Percentiles rank a stretch among this genome's conserved stretches.
phyloP scores from a whole-genome alignment of 441 rosid genomes.

The Populus tomentosa region DNA sequence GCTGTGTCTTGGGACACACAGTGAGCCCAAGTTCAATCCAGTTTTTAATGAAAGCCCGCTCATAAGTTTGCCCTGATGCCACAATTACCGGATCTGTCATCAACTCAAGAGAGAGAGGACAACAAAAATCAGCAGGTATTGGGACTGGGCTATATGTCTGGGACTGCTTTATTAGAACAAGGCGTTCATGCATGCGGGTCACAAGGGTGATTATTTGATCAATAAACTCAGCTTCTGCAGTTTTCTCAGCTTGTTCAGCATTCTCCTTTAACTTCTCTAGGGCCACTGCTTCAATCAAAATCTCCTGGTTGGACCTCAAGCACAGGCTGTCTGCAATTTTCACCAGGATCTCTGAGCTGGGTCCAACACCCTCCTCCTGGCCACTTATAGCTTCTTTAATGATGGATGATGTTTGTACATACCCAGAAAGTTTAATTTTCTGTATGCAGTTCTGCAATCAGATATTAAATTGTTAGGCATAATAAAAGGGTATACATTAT shows the following conservation, averaged over 20 bases:
- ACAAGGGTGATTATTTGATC: constrained; percentile 61
- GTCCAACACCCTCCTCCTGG: constrained; percentile 50
- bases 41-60: no score
- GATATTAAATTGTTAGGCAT: background rate
- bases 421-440: constrained; percentile 55
- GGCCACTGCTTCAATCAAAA: constrained; percentile 86
- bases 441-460: constrained; percentile 58
- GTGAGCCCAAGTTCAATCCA: no score
- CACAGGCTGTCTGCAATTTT: constrained; percentile 61
- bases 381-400: constrained; percentile 54
- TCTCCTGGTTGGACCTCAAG: constrained; percentile 82
- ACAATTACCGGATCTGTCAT: no score
- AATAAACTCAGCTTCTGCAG: constrained; percentile 51
- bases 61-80: no score
- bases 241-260: constrained; percentile 67
- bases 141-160: no score
- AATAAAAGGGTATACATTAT: background rate
- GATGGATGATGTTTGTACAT: constrained; percentile 42
- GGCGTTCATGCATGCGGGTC: constrained; percentile 64
- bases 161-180: constrained; percentile 60
- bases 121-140: no score
- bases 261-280: constrained; percentile 78
- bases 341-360: constrained; percentile 52
- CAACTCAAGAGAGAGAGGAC: no score
- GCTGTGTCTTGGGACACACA: no score